Conservation (phyloP, 2,329 filamentous ascomycete genomes). For the Fusarium agapanthi region DNA sequence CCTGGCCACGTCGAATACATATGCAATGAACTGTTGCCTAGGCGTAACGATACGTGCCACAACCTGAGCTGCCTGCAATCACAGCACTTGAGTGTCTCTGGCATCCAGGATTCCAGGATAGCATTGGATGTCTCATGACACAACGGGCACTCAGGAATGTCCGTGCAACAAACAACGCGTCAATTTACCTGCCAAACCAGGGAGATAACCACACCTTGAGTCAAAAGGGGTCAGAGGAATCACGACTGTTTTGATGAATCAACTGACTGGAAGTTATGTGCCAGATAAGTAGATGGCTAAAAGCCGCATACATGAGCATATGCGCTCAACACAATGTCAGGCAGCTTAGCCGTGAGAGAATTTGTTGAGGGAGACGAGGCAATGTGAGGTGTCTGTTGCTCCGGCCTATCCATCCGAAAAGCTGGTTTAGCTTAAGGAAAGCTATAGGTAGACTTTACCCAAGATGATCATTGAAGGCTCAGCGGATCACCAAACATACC, state of each 20-base stretch:
- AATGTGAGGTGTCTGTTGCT: constrained; percentile 4
- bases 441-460: neutral
- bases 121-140: neutral
- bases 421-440: constrained; percentile 29
- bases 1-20: neutral
- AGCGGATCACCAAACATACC: neutral
- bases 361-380: neutral
- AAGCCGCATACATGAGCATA: neutral
- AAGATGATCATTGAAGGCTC: neutral
- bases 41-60: neutral
- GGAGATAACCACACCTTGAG: constrained; percentile 1
- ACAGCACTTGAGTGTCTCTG: neutral
- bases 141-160: constrained; percentile 22
- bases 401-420: constrained; percentile 28
- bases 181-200: constrained; percentile 13
- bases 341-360: neutral
- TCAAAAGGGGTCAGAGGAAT: neutral
- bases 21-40: neutral
- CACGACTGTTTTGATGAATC: neutral
- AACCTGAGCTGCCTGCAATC: neutral
- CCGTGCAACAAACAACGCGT: constrained; percentile 17
- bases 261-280: neutral
- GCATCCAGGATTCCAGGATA: neutral
- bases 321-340: neutral
- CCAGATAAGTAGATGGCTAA: neutral